Conservation (phyloP, 2,329 filamentous ascomycete species). For the Aspergillus sp. region DNA sequence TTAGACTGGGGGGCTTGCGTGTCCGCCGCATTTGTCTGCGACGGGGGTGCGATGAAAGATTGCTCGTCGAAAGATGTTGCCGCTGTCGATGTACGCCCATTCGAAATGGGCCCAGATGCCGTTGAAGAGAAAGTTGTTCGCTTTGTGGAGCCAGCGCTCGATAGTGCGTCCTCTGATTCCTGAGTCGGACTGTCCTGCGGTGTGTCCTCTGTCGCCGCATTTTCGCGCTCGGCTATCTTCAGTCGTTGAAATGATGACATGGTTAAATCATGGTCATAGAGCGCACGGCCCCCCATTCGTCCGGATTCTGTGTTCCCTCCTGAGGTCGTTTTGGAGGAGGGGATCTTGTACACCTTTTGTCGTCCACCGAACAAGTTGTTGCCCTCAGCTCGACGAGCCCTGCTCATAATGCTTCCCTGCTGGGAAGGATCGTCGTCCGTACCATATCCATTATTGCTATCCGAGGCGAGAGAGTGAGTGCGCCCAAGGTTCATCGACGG, state of each 20-base stretch:
- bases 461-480: slow-evolving; percentile 65
- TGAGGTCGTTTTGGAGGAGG: slow-evolving; percentile 49
- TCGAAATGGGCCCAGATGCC: slow-evolving; percentile 68
- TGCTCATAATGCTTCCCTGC: slow-evolving; percentile 75
- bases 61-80: slow-evolving; percentile 88
- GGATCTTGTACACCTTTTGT: slow-evolving; percentile 91
- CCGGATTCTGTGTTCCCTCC: slow-evolving; percentile 39
- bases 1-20: slow-evolving; percentile 26
- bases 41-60: slow-evolving; percentile 30
- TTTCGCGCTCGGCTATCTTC: slow-evolving; percentile 56
- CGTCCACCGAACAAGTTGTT: slow-evolving; percentile 93
- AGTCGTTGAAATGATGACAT: slow-evolving; percentile 81
- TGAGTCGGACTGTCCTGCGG: slow-evolving; percentile 41
- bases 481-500: slow-evolving; percentile 63
- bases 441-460: slow-evolving; percentile 59
- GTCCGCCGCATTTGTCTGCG: slow-evolving; percentile 20
- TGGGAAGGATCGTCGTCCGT: slow-evolving; percentile 66
- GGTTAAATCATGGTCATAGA: slow-evolving; percentile 87
- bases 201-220: slow-evolving; percentile 45
- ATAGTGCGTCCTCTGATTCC: slow-evolving; percentile 50
- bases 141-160: slow-evolving; percentile 69
- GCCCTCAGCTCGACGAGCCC: slow-evolving; percentile 79
- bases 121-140: slow-evolving; percentile 84
- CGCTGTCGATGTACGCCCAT: slow-evolving; percentile 76
- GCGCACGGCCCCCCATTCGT: slow-evolving; percentile 62